Percentiles rank a stretch among this genome's conserved stretches.
These are phyloP conservation scores for Mucor mucedo DNA, from an alignment of 371 early-diverging fungal genomes.

Conservation along the genomic window DNA sequence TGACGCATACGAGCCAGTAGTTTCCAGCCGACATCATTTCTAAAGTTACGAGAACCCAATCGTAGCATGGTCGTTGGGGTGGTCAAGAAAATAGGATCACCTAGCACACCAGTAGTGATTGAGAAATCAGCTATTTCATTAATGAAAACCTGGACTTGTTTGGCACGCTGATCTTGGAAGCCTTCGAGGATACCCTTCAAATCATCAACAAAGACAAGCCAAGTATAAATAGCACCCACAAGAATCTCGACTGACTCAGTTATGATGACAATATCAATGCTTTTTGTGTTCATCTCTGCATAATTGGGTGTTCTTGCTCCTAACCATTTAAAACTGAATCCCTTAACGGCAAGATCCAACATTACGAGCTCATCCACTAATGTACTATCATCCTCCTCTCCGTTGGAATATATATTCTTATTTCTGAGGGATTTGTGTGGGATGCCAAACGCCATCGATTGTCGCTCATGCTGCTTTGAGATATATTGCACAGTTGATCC, in stretches of 20 bases:
- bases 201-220: slow-evolving; percentile 75
- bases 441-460: slow-evolving; percentile 65
- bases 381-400: slow-evolving; percentile 24
- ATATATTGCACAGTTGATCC: slow-evolving; percentile 66
- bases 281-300: slow-evolving; percentile 53
- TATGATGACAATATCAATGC: slow-evolving; percentile 61
- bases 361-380: slow-evolving; percentile 68
- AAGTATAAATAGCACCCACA: slow-evolving; percentile 73
- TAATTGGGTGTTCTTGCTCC: slow-evolving; percentile 59
- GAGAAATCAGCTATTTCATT: slow-evolving; percentile 67
- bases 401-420: slow-evolving; percentile 14
- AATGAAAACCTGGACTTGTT: slow-evolving; percentile 68
- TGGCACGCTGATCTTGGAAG: slow-evolving; percentile 58
- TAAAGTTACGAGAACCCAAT: slow-evolving; percentile 69
- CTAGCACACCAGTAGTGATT: slow-evolving; percentile 42
- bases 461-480: slow-evolving; percentile 33
- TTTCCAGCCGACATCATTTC: slow-evolving; percentile 82
- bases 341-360: slow-evolving; percentile 59
- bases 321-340: slow-evolving; percentile 59
- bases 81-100: slow-evolving; percentile 77
- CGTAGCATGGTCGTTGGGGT: slow-evolving; percentile 74
- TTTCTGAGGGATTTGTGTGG: slow-evolving; percentile 56
- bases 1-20: slow-evolving; percentile 74
- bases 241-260: slow-evolving; percentile 78
- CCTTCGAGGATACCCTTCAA: slow-evolving; percentile 58